A percentile compares a stretch with the other conserved stretches of the same genome.
These are phyloP conservation scores for Diaporthe australafricana DNA, from an alignment of 2,329 filamentous ascomycete species.

Conservation along the genomic window DNA sequence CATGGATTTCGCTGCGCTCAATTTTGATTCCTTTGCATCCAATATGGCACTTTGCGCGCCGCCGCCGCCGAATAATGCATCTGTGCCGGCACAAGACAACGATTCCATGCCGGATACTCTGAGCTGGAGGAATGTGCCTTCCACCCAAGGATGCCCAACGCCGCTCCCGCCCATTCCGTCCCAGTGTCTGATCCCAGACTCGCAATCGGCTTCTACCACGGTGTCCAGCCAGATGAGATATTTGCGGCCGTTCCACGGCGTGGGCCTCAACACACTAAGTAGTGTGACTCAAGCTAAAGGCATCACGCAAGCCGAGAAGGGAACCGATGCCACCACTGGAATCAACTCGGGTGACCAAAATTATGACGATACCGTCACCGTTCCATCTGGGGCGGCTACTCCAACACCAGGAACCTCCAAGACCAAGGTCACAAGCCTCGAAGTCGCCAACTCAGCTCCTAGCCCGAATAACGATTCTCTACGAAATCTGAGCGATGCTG, in stretches of 20 bases:
- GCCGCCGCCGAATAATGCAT: constrained; percentile 18
- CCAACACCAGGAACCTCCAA: constrained; percentile 9
- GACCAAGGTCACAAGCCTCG: background rate
- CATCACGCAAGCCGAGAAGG: constrained; percentile 46
- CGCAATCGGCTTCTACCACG: constrained; percentile 63
- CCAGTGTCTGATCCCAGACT: constrained; percentile 61
- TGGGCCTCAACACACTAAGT: constrained; percentile 65
- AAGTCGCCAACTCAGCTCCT: constrained; percentile 25
- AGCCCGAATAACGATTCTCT: constrained; percentile 48
- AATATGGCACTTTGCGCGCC: constrained; percentile 44
- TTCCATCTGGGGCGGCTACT: constrained; percentile 26
- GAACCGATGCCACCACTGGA: constrained; percentile 27
- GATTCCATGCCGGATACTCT: constrained; percentile 67
- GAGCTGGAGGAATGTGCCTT: constrained; percentile 59
- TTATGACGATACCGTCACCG: background rate
- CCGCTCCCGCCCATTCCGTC: constrained; percentile 60
- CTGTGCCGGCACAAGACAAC: constrained; percentile 30
- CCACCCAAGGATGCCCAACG: constrained; percentile 51
- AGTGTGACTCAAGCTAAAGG: constrained; percentile 49
- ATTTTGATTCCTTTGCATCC: constrained; percentile 50
- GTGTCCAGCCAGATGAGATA: constrained; percentile 64
- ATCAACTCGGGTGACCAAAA: constrained; percentile 37
- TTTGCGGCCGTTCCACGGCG: constrained; percentile 66
- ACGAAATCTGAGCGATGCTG: constrained; percentile 61
- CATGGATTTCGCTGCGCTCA: constrained; percentile 53